These are phyloP conservation scores for Monosporascus sp. DNA, from an alignment of 2,329 filamentous ascomycete genomes.

Conservation along the genomic window DNA sequence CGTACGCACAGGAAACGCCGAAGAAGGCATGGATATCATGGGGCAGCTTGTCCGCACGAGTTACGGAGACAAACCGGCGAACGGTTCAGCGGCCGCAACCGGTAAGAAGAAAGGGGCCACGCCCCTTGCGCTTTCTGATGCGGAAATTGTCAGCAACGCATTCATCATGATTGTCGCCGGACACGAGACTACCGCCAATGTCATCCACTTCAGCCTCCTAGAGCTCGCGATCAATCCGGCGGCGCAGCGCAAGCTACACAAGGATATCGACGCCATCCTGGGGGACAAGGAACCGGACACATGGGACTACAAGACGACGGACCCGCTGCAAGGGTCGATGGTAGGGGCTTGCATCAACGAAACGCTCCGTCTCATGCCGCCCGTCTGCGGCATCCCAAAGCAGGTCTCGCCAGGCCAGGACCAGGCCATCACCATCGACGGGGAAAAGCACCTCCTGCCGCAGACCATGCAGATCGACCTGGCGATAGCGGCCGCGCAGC, in stretches of 20 bases:
- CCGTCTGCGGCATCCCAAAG: slow-evolving; percentile 68
- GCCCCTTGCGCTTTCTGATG: slow-evolving; percentile 43
- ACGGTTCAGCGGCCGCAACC: slow-evolving; percentile 5
- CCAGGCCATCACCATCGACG: slow-evolving; percentile 55
- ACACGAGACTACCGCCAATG: slow-evolving; percentile 75
- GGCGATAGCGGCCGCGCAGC: slow-evolving; percentile 1
- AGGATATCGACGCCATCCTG: slow-evolving; percentile 61
- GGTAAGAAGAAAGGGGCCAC: slow-evolving; percentile 15
- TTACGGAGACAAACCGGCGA: slow-evolving; percentile 23
- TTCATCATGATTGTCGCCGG: slow-evolving; percentile 67
- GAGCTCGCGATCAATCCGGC: slow-evolving; percentile 60
- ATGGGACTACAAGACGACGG: slow-evolving; percentile 67
- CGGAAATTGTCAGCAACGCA: slow-evolving; percentile 68
- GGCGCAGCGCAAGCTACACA: slow-evolving; percentile 61
- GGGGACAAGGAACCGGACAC: slow-evolving; percentile 47
- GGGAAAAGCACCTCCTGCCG: slow-evolving; percentile 22
- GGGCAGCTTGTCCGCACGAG: slow-evolving; percentile 43
- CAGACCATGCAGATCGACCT: not conserved
- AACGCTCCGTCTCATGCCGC: slow-evolving; percentile 63
- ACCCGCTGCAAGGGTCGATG: slow-evolving; percentile 59
- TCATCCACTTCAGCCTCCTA: slow-evolving; percentile 64
- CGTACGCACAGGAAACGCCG: slow-evolving; percentile 28
- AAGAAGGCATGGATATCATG: slow-evolving; percentile 48
- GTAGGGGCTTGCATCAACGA: slow-evolving; percentile 71
- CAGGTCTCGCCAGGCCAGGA: slow-evolving; percentile 38